Evolutionary conservation across 2,329 filamentous ascomycete genomes (phyloP).

Genomic region (Incumbomyces lentus): DNA sequence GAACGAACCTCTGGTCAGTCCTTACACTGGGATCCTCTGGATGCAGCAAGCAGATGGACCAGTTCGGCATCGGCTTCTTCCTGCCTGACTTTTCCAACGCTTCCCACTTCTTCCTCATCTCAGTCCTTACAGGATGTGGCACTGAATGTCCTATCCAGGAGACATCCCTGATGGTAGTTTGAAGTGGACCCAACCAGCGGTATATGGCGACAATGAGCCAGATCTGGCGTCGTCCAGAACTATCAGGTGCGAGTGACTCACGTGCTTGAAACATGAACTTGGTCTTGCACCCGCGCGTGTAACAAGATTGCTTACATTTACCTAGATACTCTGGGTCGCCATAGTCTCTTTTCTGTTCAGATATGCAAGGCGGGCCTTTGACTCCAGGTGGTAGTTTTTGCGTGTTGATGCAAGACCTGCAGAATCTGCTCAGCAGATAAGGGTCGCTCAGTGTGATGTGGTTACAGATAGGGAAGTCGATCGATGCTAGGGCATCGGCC

Average conservation of each 20-base stretch:
- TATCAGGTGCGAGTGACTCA: constrained; percentile 19
- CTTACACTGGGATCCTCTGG: constrained; percentile 19
- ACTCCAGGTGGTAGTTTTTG: constrained; percentile 19
- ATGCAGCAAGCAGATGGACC: constrained; percentile 19
- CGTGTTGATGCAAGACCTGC: constrained; percentile 20
- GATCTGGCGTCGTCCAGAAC: constrained; percentile 19
- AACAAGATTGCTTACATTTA: constrained; percentile 20
- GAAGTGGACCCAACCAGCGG: constrained; percentile 20
- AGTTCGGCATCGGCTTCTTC: constrained; percentile 20
- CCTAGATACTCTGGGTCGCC: constrained; percentile 10
- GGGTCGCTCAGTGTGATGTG: constrained; percentile 20
- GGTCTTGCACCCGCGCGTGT: constrained; percentile 19
- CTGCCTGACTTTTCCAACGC: constrained; percentile 14
- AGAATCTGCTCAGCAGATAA: constrained; percentile 21
- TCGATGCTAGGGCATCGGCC: constrained; percentile 15
- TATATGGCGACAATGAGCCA: constrained; percentile 21
- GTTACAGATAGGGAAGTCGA: constrained; percentile 19
- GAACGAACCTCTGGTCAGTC: not conserved
- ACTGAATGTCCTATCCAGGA: constrained; percentile 17
- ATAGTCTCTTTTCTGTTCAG: constrained; percentile 15
- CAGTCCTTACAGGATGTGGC: constrained; percentile 15
- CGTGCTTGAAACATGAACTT: constrained; percentile 22
- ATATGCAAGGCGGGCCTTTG: constrained; percentile 20
- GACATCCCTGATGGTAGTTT: constrained; percentile 11
- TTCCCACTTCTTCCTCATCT: constrained; percentile 18